Evolutionary conservation across 1,284 basidiomycete species (phyloP).

Genomic region (Tilletia caries): DNA sequence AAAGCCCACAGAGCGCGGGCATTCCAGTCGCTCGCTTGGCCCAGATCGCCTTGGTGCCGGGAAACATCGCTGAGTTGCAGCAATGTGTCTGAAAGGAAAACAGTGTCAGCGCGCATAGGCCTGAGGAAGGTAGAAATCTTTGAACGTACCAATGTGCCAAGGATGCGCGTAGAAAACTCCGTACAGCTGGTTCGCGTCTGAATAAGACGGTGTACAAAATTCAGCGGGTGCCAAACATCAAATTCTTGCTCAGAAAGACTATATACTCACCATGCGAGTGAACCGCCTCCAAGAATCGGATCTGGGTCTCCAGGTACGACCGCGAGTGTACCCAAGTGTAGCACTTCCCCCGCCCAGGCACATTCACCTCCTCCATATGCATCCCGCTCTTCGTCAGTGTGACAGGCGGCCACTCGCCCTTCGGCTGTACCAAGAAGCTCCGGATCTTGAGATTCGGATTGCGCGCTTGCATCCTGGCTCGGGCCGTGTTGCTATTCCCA

Average conservation of each 20-base stretch:
- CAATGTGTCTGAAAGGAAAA: conserved; percentile 31
- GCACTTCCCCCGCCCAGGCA: conserved; percentile 26
- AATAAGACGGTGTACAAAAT: not conserved
- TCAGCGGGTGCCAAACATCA: not conserved
- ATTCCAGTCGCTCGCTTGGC: conserved; percentile 49
- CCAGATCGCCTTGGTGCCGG: conserved; percentile 50
- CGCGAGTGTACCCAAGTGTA: conserved; percentile 44
- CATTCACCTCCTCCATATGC: conserved; percentile 41
- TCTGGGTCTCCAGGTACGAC: conserved; percentile 46
- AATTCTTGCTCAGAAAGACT: not conserved
- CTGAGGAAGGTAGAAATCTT: not conserved
- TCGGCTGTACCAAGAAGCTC: conserved; percentile 44
- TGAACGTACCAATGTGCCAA: conserved; percentile 38
- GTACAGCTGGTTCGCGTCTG: conserved; percentile 44
- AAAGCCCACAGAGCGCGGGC: conserved; percentile 48
- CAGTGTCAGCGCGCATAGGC: not conserved
- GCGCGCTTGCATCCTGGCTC: conserved; percentile 36
- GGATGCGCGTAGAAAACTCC: conserved; percentile 46
- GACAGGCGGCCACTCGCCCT: conserved; percentile 48
- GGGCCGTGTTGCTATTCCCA: conserved; percentile 17
- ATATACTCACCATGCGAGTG: conserved; percentile 21
- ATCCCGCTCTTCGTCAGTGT: conserved; percentile 46
- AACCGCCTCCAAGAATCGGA: conserved; percentile 50
- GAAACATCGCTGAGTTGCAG: conserved; percentile 47
- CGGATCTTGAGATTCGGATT: conserved; percentile 47